phyloP scores from a whole-genome alignment of 345 rosid species.

The Excoecaria agallocha region DNA sequence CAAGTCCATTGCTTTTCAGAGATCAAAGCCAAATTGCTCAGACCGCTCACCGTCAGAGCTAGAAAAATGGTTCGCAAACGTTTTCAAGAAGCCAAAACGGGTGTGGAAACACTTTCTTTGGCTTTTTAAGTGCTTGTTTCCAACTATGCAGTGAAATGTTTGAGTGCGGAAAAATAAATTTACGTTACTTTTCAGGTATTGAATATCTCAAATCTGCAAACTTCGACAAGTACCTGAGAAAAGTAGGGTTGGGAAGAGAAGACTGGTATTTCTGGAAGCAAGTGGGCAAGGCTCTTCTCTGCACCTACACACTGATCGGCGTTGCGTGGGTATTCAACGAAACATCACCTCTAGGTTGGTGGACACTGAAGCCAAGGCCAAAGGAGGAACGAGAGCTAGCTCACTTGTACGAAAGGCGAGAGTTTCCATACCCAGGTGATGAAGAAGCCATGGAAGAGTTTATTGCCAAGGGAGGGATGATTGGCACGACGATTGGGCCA shows the following conservation, averaged over 20 bases:
- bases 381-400: slow-evolving; percentile 78
- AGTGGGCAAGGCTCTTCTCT: slow-evolving; percentile 71
- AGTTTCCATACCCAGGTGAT: slow-evolving; percentile 88
- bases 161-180: background rate
- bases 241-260: slow-evolving; percentile 66
- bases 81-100: slow-evolving; percentile 58
- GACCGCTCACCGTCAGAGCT: background rate
- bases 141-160: slow-evolving; percentile 26
- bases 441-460: slow-evolving; percentile 88
- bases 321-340: slow-evolving; percentile 70
- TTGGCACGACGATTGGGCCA: slow-evolving; percentile 67
- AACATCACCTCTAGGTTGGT: slow-evolving; percentile 88
- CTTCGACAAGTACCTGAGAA: slow-evolving; percentile 56
- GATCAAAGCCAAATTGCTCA: background rate
- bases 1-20: background rate
- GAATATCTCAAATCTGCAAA: slow-evolving; percentile 50
- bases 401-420: slow-evolving; percentile 71
- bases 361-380: slow-evolving; percentile 81
- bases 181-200: slow-evolving; percentile 35
- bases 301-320: slow-evolving; percentile 71
- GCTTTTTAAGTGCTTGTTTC: background rate
- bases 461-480: slow-evolving; percentile 70
- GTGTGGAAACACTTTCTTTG: slow-evolving; percentile 3
- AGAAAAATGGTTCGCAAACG: slow-evolving; percentile 57
- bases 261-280: slow-evolving; percentile 76